Evolutionary conservation across 208 protist species (phyloP).

Genomic region (Giardia duodenalis): DNA sequence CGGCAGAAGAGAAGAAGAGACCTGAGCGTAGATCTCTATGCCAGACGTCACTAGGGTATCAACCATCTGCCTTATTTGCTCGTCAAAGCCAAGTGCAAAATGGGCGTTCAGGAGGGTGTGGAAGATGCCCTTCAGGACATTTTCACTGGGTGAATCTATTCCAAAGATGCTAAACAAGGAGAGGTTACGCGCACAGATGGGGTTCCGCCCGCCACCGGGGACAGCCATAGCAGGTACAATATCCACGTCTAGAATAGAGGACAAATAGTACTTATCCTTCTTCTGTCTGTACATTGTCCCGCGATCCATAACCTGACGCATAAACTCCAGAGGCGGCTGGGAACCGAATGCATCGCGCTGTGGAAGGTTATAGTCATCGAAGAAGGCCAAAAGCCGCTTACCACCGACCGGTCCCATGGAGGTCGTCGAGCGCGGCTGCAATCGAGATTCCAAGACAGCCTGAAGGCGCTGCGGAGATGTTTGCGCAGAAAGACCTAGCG

Average conservation of each 20-base stretch:
- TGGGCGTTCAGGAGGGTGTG: constrained; percentile 69
- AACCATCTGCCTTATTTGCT: constrained; percentile 64
- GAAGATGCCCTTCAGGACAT: constrained; percentile 84
- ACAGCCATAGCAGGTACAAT: constrained; percentile 77
- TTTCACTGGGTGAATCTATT: constrained; percentile 73
- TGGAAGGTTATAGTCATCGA: constrained; percentile 95
- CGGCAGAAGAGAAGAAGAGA: constrained; percentile 74
- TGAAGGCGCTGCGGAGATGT: constrained; percentile 58
- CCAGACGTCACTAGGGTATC: constrained; percentile 74
- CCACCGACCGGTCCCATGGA: constrained; percentile 66
- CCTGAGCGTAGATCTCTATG: constrained; percentile 71
- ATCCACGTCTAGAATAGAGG: constrained; percentile 79
- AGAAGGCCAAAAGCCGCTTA: constrained; percentile 75
- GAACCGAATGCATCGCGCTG: constrained; percentile 61
- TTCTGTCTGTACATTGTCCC: constrained; percentile 83
- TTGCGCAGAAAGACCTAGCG: constrained; percentile 85
- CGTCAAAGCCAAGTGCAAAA: constrained; percentile 61
- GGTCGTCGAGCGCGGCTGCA: constrained; percentile 55
- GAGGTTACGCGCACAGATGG: constrained; percentile 72
- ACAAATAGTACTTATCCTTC: constrained; percentile 61
- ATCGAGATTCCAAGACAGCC: constrained; percentile 66
- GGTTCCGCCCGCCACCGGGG: constrained; percentile 70
- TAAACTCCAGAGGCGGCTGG: constrained; percentile 82
- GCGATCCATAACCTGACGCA: constrained; percentile 85
- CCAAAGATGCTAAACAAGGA: constrained; percentile 74